These are phyloP conservation scores for Dactylellina leptospora DNA, from an alignment of 2,329 filamentous ascomycete species.

Conservation along the genomic window DNA sequence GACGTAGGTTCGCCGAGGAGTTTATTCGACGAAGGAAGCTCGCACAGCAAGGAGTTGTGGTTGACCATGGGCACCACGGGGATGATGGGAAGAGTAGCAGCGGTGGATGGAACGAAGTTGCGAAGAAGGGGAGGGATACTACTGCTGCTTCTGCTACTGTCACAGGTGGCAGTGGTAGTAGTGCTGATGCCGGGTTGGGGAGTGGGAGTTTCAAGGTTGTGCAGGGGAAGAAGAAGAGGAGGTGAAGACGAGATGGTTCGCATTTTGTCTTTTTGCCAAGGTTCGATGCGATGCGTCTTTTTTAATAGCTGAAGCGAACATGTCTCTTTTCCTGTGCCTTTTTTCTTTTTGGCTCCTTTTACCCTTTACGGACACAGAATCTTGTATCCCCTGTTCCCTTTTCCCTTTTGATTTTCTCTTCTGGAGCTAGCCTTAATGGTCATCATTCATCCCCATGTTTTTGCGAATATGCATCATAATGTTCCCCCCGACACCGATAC, in stretches of 20 bases:
- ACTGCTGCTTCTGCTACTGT: not conserved
- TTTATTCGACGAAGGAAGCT: constrained; percentile 92
- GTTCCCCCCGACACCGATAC: no score
- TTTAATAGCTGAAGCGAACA: no score
- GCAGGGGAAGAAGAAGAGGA: constrained; percentile 52
- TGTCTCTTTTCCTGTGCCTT: no score
- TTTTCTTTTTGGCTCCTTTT: no score
- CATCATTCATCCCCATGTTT: no score
- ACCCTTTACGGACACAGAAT: no score
- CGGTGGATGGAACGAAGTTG: constrained; percentile 94
- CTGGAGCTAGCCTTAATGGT: no score
- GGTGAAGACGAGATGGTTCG: constrained; percentile 11
- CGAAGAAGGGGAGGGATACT: constrained; percentile 68
- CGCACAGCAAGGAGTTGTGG: constrained; percentile 88
- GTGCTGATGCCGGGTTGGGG: constrained; percentile 22
- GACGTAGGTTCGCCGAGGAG: constrained; percentile 90
- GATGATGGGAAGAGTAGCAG: constrained; percentile 63
- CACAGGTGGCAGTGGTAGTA: not conserved
- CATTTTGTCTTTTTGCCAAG: no score
- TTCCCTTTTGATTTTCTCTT: no score
- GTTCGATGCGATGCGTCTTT: no score
- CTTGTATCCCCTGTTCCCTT: no score
- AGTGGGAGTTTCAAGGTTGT: constrained; percentile 48
- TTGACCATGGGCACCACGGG: constrained; percentile 69
- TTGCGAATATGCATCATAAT: no score